Conservation (phyloP, 306 rosid genomes). For the Luffa acutangula region DNA sequence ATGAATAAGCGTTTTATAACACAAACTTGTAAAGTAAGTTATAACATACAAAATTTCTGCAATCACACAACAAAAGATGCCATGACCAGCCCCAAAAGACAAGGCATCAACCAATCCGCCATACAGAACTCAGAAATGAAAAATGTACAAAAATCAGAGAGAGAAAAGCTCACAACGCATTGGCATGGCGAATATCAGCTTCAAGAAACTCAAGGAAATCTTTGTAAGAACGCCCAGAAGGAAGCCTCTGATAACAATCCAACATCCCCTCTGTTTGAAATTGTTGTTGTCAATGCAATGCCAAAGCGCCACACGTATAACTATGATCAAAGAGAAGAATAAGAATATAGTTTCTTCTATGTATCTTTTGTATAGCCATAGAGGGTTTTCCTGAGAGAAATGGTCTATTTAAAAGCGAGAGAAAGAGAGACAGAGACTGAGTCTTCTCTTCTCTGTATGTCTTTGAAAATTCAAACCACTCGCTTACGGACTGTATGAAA, state of each 20-base stretch:
- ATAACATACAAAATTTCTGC: not conserved
- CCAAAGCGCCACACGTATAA: not conserved
- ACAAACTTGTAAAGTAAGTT: not conserved
- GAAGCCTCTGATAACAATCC: conserved; percentile 38
- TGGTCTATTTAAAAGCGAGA: not conserved
- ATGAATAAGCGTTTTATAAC: not conserved
- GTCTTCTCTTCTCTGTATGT: not conserved
- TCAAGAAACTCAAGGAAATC: conserved; percentile 60
- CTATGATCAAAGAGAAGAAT: not conserved
- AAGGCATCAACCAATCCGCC: not conserved
- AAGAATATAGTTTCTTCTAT: not conserved
- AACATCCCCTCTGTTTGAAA: conserved; percentile 22
- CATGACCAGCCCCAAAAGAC: not conserved
- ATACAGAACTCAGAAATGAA: not conserved
- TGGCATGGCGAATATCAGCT: conserved; percentile 71
- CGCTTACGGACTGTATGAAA: not conserved
- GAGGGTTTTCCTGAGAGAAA: not conserved
- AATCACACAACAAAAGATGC: not conserved
- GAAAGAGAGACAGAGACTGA: not conserved
- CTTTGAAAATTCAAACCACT: conserved; percentile 4
- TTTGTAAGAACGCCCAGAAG: conserved; percentile 35
- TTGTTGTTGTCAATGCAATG: not conserved
- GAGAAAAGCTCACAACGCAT: conserved; percentile 42
- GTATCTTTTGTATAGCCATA: not conserved
- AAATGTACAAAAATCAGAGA: not conserved